These are phyloP conservation scores for Mitragyna speciosa DNA, from an alignment of 257 asterid species.

Conservation along the genomic window DNA sequence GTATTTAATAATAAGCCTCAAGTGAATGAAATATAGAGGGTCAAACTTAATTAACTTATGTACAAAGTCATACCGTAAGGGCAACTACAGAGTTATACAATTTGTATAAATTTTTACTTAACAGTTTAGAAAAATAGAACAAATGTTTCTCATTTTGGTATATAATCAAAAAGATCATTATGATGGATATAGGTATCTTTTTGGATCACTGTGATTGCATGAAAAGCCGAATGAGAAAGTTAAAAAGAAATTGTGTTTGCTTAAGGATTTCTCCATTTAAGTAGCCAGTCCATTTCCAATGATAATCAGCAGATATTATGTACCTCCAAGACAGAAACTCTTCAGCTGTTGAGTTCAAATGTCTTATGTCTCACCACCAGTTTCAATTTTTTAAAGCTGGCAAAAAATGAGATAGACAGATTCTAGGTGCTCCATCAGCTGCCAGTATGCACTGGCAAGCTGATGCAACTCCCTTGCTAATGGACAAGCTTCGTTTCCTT, in stretches of 20 bases:
- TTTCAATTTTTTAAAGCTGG: conserved; percentile 14
- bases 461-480: conserved; percentile 10
- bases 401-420: conserved; percentile 12
- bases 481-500: conserved; percentile 5
- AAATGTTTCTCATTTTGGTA: neutral
- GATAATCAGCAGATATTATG: conserved; percentile 16
- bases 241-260: neutral
- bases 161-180: neutral
- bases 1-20: no score
- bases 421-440: conserved; percentile 31
- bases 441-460: neutral
- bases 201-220: neutral
- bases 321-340: conserved; percentile 36
- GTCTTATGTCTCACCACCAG: conserved; percentile 31
- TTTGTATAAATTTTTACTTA: no score
- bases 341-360: conserved; percentile 33
- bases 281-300: neutral
- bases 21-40: no score
- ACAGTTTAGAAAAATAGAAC: no score
- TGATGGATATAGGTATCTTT: neutral
- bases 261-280: neutral
- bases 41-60: no score
- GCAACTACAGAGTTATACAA: no score
- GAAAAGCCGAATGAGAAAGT: neutral
- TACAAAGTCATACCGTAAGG: no score